Percentiles rank a stretch among this genome's conserved stretches.
These are phyloP conservation scores for Tuber aestivum DNA, from an alignment of 495 filamentous ascomycete genomes.

Conservation along the genomic window DNA sequence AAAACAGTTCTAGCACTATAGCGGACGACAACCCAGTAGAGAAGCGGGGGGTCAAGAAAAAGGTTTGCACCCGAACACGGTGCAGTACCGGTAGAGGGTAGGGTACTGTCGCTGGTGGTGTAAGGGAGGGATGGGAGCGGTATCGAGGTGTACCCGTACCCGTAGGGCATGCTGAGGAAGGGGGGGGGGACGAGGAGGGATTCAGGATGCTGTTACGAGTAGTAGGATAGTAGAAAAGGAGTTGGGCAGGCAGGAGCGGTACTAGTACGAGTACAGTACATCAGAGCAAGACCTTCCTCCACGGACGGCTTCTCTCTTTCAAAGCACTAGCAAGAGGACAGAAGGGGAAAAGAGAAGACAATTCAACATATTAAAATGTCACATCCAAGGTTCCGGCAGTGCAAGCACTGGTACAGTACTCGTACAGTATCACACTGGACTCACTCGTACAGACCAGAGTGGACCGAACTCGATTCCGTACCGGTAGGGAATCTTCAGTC, in stretches of 20 bases:
- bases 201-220: not conserved
- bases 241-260: not conserved
- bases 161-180: not conserved
- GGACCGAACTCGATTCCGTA: not conserved
- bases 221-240: not conserved
- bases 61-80: not conserved
- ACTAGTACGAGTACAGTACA: not conserved
- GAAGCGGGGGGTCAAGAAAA: not conserved
- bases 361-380: constrained; percentile 5
- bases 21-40: not conserved
- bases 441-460: not conserved
- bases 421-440: not conserved
- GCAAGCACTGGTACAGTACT: no score
- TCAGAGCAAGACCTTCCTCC: not conserved
- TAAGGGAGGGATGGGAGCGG: not conserved
- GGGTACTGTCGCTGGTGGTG: not conserved
- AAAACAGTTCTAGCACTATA: not conserved
- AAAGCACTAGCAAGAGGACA: not conserved
- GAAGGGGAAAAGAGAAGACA: constrained; percentile 11
- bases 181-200: not conserved
- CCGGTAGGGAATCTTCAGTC: not conserved
- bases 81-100: not conserved
- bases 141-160: not conserved
- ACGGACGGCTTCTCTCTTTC: not conserved
- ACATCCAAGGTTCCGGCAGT: not conserved